Evolutionary conservation across 352 stramenopile genomes (phyloP), one percentile per base, ranked within the genome.

Genomic region (Phytopythium montanum): DNA sequence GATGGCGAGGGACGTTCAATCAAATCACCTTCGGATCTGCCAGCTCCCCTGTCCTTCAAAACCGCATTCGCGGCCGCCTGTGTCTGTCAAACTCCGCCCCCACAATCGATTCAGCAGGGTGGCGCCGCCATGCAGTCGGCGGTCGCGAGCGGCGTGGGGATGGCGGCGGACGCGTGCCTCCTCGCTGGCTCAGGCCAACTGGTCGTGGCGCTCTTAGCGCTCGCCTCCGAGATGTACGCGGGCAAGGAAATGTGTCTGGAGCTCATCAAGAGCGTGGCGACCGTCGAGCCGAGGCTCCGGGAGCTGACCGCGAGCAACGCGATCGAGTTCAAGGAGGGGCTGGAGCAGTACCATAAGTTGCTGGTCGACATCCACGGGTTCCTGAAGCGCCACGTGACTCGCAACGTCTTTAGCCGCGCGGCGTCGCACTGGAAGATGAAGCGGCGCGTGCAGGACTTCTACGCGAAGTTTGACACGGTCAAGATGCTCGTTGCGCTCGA

Each of bases 231-330:
- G 36, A 44, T 70, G 8, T 33, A 60, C 34, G 41, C 46, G 5
- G 64, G 64, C 55, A 60, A 60, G 28, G n/a, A 60, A 23, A 63
- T 70, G 64, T 57, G 49, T 18, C n/a, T 60, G 29, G 55, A 60
- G 7, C 51, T 70, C 18, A 54, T 66, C 31, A 23, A 44, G 3
- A 51, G 28, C 18, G 14, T 70, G 16, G n/a, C 29, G 3, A n/a
- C 14, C 16, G 19, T 70, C 5, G 31, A 59, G 38, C 49, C 41
- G 21, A 49, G 56, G 19, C 51, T 63, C 53, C 9, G 59, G 44
- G 29, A 12, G 41, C 25, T 60, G 42, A 1, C 54, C 26, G 18
- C 52, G 28, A 23, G 55, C 31, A 21, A 70, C 33, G 45, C 54
- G 33, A 45, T 60, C 28, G 31, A 52, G 8, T 44, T 36, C 34